These are phyloP conservation scores for Xylaria telfairii DNA, from an alignment of 495 filamentous ascomycete species.

Conservation along the genomic window DNA sequence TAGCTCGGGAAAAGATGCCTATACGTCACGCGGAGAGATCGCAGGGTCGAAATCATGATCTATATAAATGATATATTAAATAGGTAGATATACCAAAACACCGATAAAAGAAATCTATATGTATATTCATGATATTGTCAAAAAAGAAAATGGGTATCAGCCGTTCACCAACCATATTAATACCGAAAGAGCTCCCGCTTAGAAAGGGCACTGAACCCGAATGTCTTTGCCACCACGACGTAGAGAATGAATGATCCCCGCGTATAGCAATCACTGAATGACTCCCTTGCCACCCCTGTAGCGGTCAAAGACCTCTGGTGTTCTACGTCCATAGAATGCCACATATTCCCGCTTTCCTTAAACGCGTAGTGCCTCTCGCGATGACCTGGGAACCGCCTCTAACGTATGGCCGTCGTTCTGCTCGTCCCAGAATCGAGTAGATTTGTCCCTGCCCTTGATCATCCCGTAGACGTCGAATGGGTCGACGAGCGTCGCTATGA, in stretches of 20 bases:
- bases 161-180: background rate
- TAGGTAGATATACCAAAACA: background rate
- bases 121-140: background rate
- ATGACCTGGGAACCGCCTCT: background rate
- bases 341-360: background rate
- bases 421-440: slow-evolving; percentile 63
- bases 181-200: background rate
- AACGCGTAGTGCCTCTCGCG: background rate
- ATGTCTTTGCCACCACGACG: background rate
- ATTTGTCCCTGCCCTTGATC: slow-evolving; percentile 55
- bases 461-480: slow-evolving; percentile 71
- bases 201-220: background rate
- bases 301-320: too few relatives aligned
- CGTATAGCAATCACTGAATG: background rate
- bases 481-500: slow-evolving; percentile 65
- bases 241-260: background rate
- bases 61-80: background rate
- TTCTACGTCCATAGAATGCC: background rate
- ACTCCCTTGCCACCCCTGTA: background rate
- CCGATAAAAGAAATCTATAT: background rate
- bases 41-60: background rate
- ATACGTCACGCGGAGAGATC: background rate
- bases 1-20: background rate
- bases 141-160: slow-evolving; percentile 4
- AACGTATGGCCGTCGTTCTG: slow-evolving; percentile 11